These are phyloP conservation scores for Leptodontidium sp. DNA, from an alignment of 2,329 filamentous ascomycete species.

Conservation along the genomic window DNA sequence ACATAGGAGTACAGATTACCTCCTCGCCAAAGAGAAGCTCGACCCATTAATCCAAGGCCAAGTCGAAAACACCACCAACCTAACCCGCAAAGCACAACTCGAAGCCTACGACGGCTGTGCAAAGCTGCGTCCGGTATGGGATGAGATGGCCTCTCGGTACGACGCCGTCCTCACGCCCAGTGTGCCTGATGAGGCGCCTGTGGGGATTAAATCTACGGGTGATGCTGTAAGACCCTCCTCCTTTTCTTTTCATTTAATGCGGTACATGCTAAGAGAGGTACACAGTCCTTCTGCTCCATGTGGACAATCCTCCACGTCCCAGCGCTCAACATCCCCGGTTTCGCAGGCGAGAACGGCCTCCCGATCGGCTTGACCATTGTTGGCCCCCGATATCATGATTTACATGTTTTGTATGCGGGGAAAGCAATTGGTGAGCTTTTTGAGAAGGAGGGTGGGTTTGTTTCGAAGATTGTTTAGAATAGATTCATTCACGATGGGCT, in stretches of 20 bases:
- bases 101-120: slow-evolving; percentile 64
- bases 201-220: slow-evolving; percentile 62
- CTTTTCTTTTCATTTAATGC: neutral
- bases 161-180: slow-evolving; percentile 66
- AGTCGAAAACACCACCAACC: slow-evolving; percentile 57
- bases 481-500: no score
- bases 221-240: slow-evolving; percentile 53
- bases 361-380: slow-evolving; percentile 67
- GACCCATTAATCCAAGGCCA: slow-evolving; percentile 54
- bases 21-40: slow-evolving; percentile 56
- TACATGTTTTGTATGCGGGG: slow-evolving; percentile 52
- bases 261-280: neutral
- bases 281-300: slow-evolving; percentile 43
- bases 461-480: slow-evolving; percentile 37
- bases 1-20: slow-evolving; percentile 55
- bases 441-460: slow-evolving; percentile 50
- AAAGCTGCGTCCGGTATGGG: slow-evolving; percentile 60
- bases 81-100: slow-evolving; percentile 57
- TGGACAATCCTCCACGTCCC: slow-evolving; percentile 62
- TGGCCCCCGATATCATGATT: slow-evolving; percentile 55
- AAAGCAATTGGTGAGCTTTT: slow-evolving; percentile 53
- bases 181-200: slow-evolving; percentile 65
- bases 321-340: slow-evolving; percentile 70
- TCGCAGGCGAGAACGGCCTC: slow-evolving; percentile 62
- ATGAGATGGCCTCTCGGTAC: slow-evolving; percentile 60